Evolutionary conservation across 495 filamentous ascomycete genomes (phyloP).

Genomic region (Mycothermus thermophilus): DNA sequence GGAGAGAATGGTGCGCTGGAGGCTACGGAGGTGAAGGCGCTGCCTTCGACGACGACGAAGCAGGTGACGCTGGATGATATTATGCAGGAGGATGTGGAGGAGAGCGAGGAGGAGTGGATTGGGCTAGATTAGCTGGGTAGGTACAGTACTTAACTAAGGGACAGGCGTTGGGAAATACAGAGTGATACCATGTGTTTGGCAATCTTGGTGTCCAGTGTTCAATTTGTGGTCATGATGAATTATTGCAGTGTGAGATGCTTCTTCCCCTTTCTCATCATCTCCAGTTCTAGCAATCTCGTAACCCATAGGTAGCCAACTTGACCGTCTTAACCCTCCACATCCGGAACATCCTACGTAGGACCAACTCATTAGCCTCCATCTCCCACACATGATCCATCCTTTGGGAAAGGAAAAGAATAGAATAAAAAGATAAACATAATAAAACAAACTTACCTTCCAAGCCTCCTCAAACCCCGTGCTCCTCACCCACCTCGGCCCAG

Average conservation of each 20-base stretch:
- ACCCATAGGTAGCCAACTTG: too few species aligned
- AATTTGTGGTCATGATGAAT: background rate
- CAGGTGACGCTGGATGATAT: constrained; percentile 17
- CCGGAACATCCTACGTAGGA: constrained; percentile 6
- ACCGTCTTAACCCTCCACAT: too few species aligned
- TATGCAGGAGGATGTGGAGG: constrained; percentile 18
- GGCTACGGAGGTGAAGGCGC: constrained; percentile 8
- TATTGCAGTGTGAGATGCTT: background rate
- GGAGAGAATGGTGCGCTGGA: constrained; percentile 12
- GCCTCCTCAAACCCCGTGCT: constrained; percentile 43
- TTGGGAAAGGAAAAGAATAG: too few species aligned
- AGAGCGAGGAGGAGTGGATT: constrained; percentile 39
- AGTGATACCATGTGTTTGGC: constrained; percentile 21
- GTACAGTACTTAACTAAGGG: background rate
- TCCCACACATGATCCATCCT: too few species aligned
- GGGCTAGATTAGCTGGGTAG: constrained; percentile 41
- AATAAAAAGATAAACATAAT: too few species aligned
- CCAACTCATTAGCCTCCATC: too few species aligned
- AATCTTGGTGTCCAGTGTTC: constrained; percentile 1
- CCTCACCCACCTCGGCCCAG: constrained; percentile 39
- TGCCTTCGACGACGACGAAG: constrained; percentile 16
- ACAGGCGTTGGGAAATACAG: constrained; percentile 5
- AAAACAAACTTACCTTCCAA: constrained; percentile 38
- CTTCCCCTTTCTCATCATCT: too few species aligned
- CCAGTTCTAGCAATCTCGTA: too few species aligned